Conservation (phyloP, 2,329 filamentous ascomycete genomes). For the Ophiostoma pallidulum region DNA sequence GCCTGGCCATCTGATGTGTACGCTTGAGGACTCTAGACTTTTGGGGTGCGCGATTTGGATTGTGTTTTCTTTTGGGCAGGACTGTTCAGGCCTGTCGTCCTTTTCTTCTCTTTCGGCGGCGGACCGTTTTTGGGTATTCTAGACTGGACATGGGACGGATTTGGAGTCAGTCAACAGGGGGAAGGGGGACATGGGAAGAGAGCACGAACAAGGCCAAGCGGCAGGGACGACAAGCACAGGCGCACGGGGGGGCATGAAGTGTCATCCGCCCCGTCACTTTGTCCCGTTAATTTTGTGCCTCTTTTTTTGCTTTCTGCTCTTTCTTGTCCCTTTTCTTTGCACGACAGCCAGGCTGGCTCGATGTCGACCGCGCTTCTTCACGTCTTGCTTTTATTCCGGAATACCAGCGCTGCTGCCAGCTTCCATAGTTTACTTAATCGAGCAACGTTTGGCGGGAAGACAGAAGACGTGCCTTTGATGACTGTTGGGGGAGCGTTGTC, state of each 20-base stretch:
- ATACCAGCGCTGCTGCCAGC: conserved; percentile 16
- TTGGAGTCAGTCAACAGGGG: conserved; percentile 13
- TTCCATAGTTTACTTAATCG: conserved; percentile 19
- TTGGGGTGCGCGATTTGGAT: not conserved
- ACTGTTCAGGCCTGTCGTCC: not conserved
- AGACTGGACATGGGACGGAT: conserved; percentile 7
- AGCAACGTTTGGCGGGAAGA: conserved; percentile 11
- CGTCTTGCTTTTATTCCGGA: conserved; percentile 1
- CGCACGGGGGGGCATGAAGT: too few relatives aligned
- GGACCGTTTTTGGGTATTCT: conserved; percentile 11
- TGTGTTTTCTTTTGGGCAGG: not conserved
- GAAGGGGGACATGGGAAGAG: conserved; percentile 3
- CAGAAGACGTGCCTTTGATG: too few relatives aligned
- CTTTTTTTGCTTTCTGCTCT: not conserved
- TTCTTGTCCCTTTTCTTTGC: not conserved
- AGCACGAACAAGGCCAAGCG: not conserved
- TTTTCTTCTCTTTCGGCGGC: not conserved
- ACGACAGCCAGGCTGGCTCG: conserved; percentile 7
- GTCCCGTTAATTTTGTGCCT: not conserved
- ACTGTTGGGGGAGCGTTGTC: too few relatives aligned
- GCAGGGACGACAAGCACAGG: not conserved
- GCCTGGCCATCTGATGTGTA: not conserved
- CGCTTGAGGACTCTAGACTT: not conserved
- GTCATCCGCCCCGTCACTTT: too few relatives aligned
- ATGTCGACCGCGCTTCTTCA: not conserved